Base-by-base conservation (phyloP, 2,329 filamentous ascomycete species). In the Apiospora saccharicola region DNA sequence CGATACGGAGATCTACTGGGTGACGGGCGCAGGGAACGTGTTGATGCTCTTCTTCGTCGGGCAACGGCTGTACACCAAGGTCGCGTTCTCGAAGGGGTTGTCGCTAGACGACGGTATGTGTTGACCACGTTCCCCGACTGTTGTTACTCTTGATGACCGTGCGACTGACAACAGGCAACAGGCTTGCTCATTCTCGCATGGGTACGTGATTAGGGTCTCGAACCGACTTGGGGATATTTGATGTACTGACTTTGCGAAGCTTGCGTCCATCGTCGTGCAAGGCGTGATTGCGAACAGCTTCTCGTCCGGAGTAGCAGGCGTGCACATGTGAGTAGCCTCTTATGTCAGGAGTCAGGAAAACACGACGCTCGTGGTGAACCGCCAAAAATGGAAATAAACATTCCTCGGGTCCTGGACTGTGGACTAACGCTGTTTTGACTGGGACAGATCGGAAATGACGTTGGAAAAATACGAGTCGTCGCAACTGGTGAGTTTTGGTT, bases 51-150 rank as follows among this genome's bases (percentile, higher is more conserved):
- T 79, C 10, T 74, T 76, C 4, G 53, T 81, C 5, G 26, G 72
- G 1, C 80, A 82, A 71, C 73, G 80, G 44, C 74, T 77, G n/a
- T 82, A 81, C 72, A 81, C 80, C 3, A 81, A 81, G 70, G 61
- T 80, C 0, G 79, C 64, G 16, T 72, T 76, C 16, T 71, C 74
- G 12, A 72, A 73, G 37, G 76, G 73, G 22, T 34, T 73, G 10
- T 69, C 71, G 14, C 30, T 75, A 47, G 74, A 78, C 43, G 74
- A 75, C 69, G 72, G 73, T 72, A 67, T 67, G 75, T 7, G 3
- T 34, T 19, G 26, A 1, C 7, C 2, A 41, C 37, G 3, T 10
- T 19, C 30, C 4, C 26, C 4, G 51, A 30, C 2, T 0, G 19
- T 34, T 34, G 4, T 34, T 34, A 1, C 24, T 14, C 2, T 19